Evolutionary conservation across 2,329 filamentous ascomycete species (phyloP), one percentile per base, ranked within the genome.

Genomic region (Cordyceps militaris): DNA sequence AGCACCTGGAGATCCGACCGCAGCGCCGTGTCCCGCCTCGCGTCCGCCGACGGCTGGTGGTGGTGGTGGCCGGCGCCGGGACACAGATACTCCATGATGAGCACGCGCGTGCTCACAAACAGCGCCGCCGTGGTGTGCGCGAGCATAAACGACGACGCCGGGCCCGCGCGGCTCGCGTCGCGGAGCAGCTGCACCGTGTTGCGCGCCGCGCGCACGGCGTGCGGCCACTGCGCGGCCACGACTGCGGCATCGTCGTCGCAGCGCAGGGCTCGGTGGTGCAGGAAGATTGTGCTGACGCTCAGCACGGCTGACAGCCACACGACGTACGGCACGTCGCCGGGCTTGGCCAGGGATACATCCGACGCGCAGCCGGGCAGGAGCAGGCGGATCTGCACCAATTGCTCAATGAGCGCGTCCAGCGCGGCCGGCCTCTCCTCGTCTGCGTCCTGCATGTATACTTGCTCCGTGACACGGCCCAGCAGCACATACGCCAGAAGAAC

Each of bases 351-450:
- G 2, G 61, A 61, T n/a, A 66, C 51, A 10, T 65, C 61, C 1
- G 64, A 64, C 9, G 60, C 63, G 2, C 57, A 65, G 13, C 57
- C 57, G 10, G 65, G 65, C 9, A 66, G 57, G 24, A 66, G 63
- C 14, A 66, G 60, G 1, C 64, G 62, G 2, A 66, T 61, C 7
- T 60, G 53, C 7, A 62, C 24, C 0, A 67, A 61, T 2, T 57
- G 52, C 0, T 59, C 59, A 13, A 59, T 55, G 3, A 66, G 57
- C 1, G n/a, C 16, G 23, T 65, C 63, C n/a, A 63, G 21, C 19
- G 48, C 50, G 10, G 21, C 48, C 4, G 48, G 49, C 9, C 58
- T 55, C 9, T 58, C 53, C 11, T 61, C 49, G 10, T 63, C 61
- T 11, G 52, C 52, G 1, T 65, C 61, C 1, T 56, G 19, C 11